phyloP scores from a whole-genome alignment of 2,329 filamentous ascomycete species.

The Aspergillus fischeri region DNA sequence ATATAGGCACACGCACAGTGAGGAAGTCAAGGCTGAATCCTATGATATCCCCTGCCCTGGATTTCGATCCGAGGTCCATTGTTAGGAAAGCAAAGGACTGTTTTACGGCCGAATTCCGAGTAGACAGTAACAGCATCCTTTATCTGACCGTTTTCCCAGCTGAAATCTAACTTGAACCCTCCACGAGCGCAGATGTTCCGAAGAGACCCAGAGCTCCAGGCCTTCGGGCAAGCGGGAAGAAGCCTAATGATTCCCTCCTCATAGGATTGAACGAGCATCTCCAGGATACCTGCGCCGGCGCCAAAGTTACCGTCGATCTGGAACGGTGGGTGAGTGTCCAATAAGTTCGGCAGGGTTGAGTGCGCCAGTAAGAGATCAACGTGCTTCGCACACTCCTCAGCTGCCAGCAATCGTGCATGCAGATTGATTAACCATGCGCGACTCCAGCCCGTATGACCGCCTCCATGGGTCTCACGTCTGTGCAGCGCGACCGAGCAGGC shows the following conservation, averaged over 20 bases:
- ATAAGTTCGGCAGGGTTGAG: conserved; percentile 43
- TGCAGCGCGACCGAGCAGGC: conserved; percentile 24
- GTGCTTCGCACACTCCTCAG: conserved; percentile 35
- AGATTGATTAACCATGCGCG: conserved; percentile 50
- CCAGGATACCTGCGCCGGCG: conserved; percentile 44
- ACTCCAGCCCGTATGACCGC: conserved; percentile 52
- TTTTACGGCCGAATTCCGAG: conserved; percentile 12
- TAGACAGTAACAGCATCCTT: conserved; percentile 11
- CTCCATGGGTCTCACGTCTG: conserved; percentile 35
- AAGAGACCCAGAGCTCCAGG: conserved; percentile 33
- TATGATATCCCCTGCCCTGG: conserved; percentile 4
- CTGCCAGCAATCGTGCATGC: conserved; percentile 44
- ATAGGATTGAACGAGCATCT: conserved; percentile 43
- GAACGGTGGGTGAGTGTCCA: conserved; percentile 46
- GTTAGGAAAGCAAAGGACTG: conserved; percentile 18
- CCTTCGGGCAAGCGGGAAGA: conserved; percentile 36
- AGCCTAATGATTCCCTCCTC: conserved; percentile 32
- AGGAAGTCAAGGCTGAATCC: background rate
- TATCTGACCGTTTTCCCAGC: conserved; percentile 29
- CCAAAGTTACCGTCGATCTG: conserved; percentile 53
- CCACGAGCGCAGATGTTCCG: conserved; percentile 33
- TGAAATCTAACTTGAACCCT: conserved; percentile 37
- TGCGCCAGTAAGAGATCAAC: conserved; percentile 37
- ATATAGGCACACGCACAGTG: background rate
- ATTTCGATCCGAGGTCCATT: conserved; percentile 12